Evolutionary conservation across 1,284 basidiomycete species (phyloP).

Genomic region (Austroboletus niveus): DNA sequence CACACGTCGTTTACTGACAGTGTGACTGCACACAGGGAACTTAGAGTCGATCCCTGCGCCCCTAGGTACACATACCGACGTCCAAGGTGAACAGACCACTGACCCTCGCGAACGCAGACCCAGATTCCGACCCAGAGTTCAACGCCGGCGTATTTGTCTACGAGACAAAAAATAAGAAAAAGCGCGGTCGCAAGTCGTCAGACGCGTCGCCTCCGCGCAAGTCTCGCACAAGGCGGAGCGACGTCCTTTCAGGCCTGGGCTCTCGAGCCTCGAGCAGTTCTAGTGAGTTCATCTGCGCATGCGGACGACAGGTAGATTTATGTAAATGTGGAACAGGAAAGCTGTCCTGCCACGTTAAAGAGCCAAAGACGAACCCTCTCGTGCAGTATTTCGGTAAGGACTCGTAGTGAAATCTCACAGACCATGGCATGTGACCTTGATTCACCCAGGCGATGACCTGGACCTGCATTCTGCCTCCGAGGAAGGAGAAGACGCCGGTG

Average conservation of each 20-base stretch:
- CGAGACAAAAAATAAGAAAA: constrained; percentile 35
- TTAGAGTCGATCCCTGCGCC: constrained; percentile 30
- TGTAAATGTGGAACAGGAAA: not conserved
- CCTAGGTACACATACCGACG: constrained; percentile 19
- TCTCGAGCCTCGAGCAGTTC: constrained; percentile 5
- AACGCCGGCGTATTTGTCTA: constrained; percentile 42
- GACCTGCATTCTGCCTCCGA: constrained; percentile 50
- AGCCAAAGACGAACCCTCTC: constrained; percentile 27
- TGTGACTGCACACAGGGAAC: constrained; percentile 12
- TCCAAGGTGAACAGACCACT: not conserved
- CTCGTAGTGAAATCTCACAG: not conserved
- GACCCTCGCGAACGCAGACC: constrained; percentile 16
- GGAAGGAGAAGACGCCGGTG: constrained; percentile 36
- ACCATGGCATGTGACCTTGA: not conserved
- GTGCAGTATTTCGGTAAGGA: constrained; percentile 28
- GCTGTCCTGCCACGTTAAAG: not conserved
- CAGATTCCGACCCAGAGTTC: constrained; percentile 60
- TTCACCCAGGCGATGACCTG: constrained; percentile 33
- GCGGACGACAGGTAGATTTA: not conserved
- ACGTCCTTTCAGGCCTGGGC: not conserved
- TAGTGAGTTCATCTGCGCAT: constrained; percentile 10
- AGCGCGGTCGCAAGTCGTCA: constrained; percentile 14
- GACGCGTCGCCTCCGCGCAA: constrained; percentile 16
- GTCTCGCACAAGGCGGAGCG: constrained; percentile 10
- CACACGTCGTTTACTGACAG: constrained; percentile 2